Conservation (phyloP, 345 rosid species). For the Rhodamnia argentea region DNA sequence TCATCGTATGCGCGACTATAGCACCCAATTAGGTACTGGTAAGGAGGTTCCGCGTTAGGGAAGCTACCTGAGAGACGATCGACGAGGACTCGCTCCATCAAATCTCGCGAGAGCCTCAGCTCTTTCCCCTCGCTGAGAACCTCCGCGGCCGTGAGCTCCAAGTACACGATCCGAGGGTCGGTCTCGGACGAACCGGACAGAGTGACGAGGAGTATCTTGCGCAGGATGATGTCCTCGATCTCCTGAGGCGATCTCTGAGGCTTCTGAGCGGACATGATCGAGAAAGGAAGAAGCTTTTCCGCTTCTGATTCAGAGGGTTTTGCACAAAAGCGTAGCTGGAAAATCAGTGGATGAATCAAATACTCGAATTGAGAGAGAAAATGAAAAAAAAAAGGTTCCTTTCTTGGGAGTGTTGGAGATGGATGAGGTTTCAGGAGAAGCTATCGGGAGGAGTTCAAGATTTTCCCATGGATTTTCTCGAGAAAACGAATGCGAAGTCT, state of each 20-base stretch:
- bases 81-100: constrained; percentile 65
- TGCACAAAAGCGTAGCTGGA: background rate
- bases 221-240: constrained; percentile 84
- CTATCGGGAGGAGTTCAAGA: background rate
- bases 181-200: constrained; percentile 29
- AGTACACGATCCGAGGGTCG: constrained; percentile 49
- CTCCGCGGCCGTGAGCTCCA: constrained; percentile 88
- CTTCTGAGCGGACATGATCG: constrained; percentile 45
- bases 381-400: background rate
- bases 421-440: background rate
- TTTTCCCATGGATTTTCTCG: background rate
- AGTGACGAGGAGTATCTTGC: constrained; percentile 61
- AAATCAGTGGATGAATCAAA: background rate
- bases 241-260: constrained; percentile 64
- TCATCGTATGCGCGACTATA: constrained; percentile 78
- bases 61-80: constrained; percentile 79
- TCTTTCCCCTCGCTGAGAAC: constrained; percentile 85
- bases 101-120: constrained; percentile 55
- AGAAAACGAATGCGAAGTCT: background rate
- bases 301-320: background rate
- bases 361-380: background rate
- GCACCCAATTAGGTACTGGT: constrained; percentile 63
- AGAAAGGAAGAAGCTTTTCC: background rate
- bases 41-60: constrained; percentile 45
- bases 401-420: background rate